Conservation (phyloP, 495 filamentous ascomycete species). For the Annulohypoxylon maeteangense region DNA sequence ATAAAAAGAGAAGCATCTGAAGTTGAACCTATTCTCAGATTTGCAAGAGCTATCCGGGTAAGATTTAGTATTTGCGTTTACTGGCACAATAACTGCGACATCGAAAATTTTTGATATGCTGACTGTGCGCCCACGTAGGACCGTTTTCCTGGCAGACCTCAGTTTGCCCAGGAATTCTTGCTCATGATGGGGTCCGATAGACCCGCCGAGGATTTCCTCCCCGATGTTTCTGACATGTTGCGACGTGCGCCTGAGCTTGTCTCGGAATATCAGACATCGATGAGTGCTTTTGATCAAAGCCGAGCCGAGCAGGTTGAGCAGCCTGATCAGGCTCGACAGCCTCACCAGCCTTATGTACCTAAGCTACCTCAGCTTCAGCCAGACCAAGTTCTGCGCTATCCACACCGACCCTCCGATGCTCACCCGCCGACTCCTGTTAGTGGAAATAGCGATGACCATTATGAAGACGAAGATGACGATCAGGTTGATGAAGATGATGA, state of each 20-base stretch:
- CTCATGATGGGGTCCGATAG: neutral
- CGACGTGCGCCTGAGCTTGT: slow-evolving; percentile 17
- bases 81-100: neutral
- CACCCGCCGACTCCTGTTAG: neutral
- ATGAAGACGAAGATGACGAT: neutral
- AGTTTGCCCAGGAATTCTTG: slow-evolving; percentile 14
- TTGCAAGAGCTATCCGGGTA: neutral
- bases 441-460: neutral
- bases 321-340: neutral
- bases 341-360: neutral
- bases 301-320: neutral
- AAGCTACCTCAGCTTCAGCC: neutral
- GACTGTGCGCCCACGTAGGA: slow-evolving; percentile 4
- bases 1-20: neutral
- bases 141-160: slow-evolving; percentile 24
- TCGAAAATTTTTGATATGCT: neutral
- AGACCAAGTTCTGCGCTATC: neutral
- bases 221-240: slow-evolving; percentile 8
- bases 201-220: slow-evolving; percentile 1
- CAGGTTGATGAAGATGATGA: neutral
- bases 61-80: neutral
- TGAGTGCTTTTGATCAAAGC: slow-evolving; percentile 1
- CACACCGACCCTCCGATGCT: neutral
- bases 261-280: slow-evolving; percentile 6
- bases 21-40: neutral